Percentiles rank a stretch among this genome's conserved stretches.
Evolutionary conservation across 2,329 filamentous ascomycete genomes (phyloP).

Genomic region (Scedosporium dehoogii): DNA sequence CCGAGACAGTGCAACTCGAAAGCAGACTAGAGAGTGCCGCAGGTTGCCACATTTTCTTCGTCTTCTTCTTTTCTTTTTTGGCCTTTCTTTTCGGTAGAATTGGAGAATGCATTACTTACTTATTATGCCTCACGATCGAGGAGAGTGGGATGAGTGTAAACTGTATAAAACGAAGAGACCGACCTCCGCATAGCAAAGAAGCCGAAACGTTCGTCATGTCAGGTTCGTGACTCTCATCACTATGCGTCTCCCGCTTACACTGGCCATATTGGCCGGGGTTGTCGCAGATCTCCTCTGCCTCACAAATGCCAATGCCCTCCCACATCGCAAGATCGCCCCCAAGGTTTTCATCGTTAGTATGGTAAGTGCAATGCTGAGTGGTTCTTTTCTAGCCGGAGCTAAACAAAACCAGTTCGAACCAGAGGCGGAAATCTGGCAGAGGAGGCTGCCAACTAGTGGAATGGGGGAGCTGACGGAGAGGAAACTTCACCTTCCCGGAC

Average conservation of each 20-base stretch:
- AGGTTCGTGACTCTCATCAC: background rate
- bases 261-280: background rate
- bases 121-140: too few relatives aligned
- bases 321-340: conserved; percentile 30
- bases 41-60: too few relatives aligned
- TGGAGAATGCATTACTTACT: too few relatives aligned
- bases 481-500: conserved; percentile 49
- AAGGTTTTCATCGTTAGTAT: conserved; percentile 55
- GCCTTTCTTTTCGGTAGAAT: too few relatives aligned
- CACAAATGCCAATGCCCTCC: background rate
- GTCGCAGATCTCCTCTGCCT: background rate
- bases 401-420: conserved; percentile 41
- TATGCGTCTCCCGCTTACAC: background rate
- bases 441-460: conserved; percentile 31
- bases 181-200: background rate
- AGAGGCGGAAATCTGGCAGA: conserved; percentile 53
- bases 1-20: too few relatives aligned
- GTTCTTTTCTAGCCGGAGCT: background rate
- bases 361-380: conserved; percentile 26
- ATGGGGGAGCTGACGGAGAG: conserved; percentile 45
- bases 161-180: too few relatives aligned
- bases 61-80: too few relatives aligned
- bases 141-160: too few relatives aligned
- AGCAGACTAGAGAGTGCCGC: too few relatives aligned
- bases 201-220: background rate